A percentile compares a stretch with the other conserved stretches of the same genome.
These are phyloP conservation scores for Ganoderma lucidum DNA, from an alignment of 1,284 basidiomycete species.

Conservation along the genomic window DNA sequence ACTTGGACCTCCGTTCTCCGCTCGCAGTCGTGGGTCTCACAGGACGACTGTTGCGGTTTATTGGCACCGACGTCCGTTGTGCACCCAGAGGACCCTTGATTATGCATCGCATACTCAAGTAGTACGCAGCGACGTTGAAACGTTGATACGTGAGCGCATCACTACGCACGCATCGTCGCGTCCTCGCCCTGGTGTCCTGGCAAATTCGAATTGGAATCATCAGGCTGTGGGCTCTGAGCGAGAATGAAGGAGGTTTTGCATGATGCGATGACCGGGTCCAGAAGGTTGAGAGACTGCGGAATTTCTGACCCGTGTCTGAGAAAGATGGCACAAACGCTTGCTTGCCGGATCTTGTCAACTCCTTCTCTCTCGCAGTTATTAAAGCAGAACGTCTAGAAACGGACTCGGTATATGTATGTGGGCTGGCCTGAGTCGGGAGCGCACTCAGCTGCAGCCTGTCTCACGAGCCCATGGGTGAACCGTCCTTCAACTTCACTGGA, in stretches of 20 bases:
- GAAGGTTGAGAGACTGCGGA: background rate
- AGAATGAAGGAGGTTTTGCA: background rate
- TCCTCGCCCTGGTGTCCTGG: background rate
- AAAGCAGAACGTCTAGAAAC: background rate
- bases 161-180: background rate
- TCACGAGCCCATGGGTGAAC: background rate
- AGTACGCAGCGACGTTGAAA: background rate
- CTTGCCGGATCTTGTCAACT: background rate
- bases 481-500: background rate
- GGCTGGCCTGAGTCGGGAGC: background rate
- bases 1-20: background rate
- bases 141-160: background rate
- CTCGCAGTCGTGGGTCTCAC: background rate
- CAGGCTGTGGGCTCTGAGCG: background rate
- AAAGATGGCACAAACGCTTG: background rate
- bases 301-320: background rate
- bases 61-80: background rate
- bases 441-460: background rate
- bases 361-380: background rate
- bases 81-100: background rate
- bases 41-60: background rate
- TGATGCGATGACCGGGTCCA: background rate
- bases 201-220: background rate
- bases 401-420: background rate
- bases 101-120: background rate